Evolutionary conservation across 2,329 filamentous ascomycete species (phyloP).

Genomic region (Ceratocystis diversiconidia): DNA sequence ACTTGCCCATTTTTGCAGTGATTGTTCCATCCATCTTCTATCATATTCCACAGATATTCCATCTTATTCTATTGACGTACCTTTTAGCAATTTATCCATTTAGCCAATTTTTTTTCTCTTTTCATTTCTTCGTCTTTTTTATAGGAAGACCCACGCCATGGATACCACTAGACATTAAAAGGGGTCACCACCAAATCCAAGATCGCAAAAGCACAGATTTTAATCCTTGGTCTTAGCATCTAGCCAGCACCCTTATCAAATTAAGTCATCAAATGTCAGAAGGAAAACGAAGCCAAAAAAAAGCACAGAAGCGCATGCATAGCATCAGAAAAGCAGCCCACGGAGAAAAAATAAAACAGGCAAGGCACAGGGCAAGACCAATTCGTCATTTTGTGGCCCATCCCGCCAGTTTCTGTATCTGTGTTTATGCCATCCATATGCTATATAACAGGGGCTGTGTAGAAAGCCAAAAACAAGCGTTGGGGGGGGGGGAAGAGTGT

Average conservation of each 20-base stretch:
- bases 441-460: not conserved
- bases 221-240: conserved; percentile 15
- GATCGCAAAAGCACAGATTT: not conserved
- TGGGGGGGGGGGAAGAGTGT: not conserved
- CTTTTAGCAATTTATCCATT: too few species aligned
- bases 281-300: not conserved
- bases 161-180: not conserved
- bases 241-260: not conserved
- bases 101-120: too few species aligned
- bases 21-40: not conserved
- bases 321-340: not conserved
- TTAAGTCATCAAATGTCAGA: not conserved
- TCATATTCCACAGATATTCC: not conserved
- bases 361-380: not conserved
- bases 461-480: not conserved
- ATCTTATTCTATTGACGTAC: not conserved
- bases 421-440: not conserved
- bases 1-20: not conserved
- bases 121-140: not conserved
- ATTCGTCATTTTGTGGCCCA: not conserved
- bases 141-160: not conserved
- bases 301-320: not conserved
- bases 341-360: conserved; percentile 10
- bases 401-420: not conserved
- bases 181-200: not conserved